Evolutionary conservation across 2,329 filamentous ascomycete genomes (phyloP).

Genomic region (Aspergillus sp.): DNA sequence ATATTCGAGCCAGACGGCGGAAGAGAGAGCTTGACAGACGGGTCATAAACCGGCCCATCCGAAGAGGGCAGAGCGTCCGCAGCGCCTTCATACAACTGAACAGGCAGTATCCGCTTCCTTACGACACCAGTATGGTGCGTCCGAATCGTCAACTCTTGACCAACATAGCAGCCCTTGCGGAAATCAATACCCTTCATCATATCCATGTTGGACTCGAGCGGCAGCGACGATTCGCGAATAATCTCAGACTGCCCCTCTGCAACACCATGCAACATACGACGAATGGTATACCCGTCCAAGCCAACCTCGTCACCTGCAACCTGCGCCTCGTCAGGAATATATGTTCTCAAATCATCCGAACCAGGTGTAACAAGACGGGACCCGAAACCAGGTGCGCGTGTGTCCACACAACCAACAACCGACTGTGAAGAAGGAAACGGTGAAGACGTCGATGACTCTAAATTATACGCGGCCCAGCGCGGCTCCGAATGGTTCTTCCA

Average conservation of each 20-base stretch:
- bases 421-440: slow-evolving; percentile 33
- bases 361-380: slow-evolving; percentile 45
- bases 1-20: slow-evolving; percentile 56
- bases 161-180: slow-evolving; percentile 94
- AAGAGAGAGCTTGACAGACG: slow-evolving; percentile 30
- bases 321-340: slow-evolving; percentile 38
- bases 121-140: slow-evolving; percentile 95
- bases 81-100: slow-evolving; percentile 66
- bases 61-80: slow-evolving; percentile 46
- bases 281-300: slow-evolving; percentile 70
- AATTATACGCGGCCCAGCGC: slow-evolving; percentile 45
- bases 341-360: slow-evolving; percentile 36
- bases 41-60: slow-evolving; percentile 52
- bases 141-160: slow-evolving; percentile 93
- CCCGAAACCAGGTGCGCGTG: slow-evolving; percentile 46
- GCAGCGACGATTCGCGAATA: slow-evolving; percentile 70
- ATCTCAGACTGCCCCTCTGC: slow-evolving; percentile 86
- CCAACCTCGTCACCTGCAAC: slow-evolving; percentile 54
- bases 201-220: slow-evolving; percentile 89
- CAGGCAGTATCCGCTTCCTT: slow-evolving; percentile 83
- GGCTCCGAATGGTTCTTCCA: slow-evolving; percentile 64
- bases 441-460: slow-evolving; percentile 39
- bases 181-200: slow-evolving; percentile 85
- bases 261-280: slow-evolving; percentile 79
- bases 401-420: slow-evolving; percentile 43